Percentiles rank a stretch among this genome's conserved stretches.
Conservation (phyloP, 768 basidiomycete species). For the Phlegmacium glaucopus region DNA sequence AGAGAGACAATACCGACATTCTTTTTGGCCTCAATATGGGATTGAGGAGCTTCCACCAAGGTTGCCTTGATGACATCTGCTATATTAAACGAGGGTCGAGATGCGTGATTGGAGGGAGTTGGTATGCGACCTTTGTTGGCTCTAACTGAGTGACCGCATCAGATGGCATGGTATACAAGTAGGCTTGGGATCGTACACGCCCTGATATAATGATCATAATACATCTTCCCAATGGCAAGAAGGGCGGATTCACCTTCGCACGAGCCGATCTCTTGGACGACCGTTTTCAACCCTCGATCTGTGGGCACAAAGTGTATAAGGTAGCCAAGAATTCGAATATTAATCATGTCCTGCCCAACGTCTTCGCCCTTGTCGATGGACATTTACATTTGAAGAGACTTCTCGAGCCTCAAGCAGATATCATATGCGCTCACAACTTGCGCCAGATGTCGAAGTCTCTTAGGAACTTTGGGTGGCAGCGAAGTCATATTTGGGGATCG, state of each 20-base stretch:
- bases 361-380: constrained; percentile 7
- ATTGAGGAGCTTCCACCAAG: constrained; percentile 14
- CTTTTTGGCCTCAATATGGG: constrained; percentile 15
- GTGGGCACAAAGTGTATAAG: constrained; percentile 17
- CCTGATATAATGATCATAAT: constrained; percentile 24
- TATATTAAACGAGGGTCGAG: constrained; percentile 21
- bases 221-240: constrained; percentile 19
- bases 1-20: constrained; percentile 3
- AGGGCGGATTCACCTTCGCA: constrained; percentile 7
- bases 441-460: background rate
- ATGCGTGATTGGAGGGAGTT: constrained; percentile 17
- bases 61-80: constrained; percentile 18
- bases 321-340: constrained; percentile 22
- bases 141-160: constrained; percentile 12
- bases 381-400: constrained; percentile 12
- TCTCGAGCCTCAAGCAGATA: constrained; percentile 16
- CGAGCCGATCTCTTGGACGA: constrained; percentile 14
- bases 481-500: background rate
- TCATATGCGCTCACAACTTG: constrained; percentile 16
- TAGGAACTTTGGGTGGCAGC: background rate
- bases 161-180: constrained; percentile 6
- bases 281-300: constrained; percentile 8
- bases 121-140: constrained; percentile 12
- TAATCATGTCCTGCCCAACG: constrained; percentile 13
- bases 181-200: constrained; percentile 19